Percentiles rank a stretch among this genome's conserved stretches.
phyloP scores from a whole-genome alignment of 805 yeast genomes.

The Myxozyma geophila region DNA sequence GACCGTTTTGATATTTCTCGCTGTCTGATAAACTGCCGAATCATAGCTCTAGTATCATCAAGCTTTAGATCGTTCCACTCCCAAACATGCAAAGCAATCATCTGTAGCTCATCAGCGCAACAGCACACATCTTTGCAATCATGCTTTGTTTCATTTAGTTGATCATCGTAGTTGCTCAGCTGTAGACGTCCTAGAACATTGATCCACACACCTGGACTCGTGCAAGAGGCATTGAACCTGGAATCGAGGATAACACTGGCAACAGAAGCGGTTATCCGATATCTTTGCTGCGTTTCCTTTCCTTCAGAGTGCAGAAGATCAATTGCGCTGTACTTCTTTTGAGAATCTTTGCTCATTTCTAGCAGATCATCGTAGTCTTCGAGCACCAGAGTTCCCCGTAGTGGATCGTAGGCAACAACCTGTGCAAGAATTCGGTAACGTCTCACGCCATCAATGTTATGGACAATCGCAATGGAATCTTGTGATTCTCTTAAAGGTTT shows the following conservation, averaged over 20 bases:
- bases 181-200: conserved; percentile 20
- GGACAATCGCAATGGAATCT: conserved; percentile 5
- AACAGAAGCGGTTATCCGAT: neutral
- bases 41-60: conserved; percentile 7
- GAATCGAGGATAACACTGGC: neutral
- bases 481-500: neutral
- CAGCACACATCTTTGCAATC: neutral
- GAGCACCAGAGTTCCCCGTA: conserved; percentile 4
- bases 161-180: neutral
- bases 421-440: conserved; percentile 22
- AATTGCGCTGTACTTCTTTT: neutral
- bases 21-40: conserved; percentile 12
- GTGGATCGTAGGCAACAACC: conserved; percentile 19
- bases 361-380: conserved; percentile 17
- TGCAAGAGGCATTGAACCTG: conserved; percentile 11
- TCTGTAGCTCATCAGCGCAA: conserved; percentile 2
- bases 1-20: conserved; percentile 7
- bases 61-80: conserved; percentile 4
- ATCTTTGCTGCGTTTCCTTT: neutral
- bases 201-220: conserved; percentile 17
- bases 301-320: neutral
- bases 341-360: neutral
- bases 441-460: conserved; percentile 1
- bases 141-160: neutral
- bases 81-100: conserved; percentile 20